These are phyloP conservation scores for Collybia mongolica DNA, from an alignment of 768 basidiomycete species.

Conservation along the genomic window DNA sequence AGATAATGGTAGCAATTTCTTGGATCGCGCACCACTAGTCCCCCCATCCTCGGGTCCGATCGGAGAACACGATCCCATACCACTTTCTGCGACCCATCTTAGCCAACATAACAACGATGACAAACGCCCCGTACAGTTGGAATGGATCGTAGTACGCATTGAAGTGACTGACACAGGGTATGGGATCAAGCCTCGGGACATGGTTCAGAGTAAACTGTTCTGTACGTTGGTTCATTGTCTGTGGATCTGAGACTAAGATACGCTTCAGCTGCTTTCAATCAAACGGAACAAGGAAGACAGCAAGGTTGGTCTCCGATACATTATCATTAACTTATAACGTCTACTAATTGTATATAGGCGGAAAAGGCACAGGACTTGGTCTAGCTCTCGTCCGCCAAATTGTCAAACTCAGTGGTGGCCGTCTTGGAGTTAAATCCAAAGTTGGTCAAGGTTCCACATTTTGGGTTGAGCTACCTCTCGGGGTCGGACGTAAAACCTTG, in stretches of 20 bases:
- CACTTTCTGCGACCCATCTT: constrained; percentile 38
- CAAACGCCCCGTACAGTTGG: constrained; percentile 38
- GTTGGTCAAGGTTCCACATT: constrained; percentile 77
- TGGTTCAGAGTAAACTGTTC: constrained; percentile 69
- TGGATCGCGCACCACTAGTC: constrained; percentile 7
- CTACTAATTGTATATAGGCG: constrained; percentile 30
- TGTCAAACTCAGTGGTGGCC: constrained; percentile 71
- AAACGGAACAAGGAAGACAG: constrained; percentile 72
- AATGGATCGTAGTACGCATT: constrained; percentile 78
- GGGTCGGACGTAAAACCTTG: constrained; percentile 59
- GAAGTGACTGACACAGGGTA: constrained; percentile 77
- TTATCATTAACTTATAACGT: background rate
- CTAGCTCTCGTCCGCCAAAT: constrained; percentile 78
- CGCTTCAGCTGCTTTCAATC: constrained; percentile 65
- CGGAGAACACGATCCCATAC: constrained; percentile 26
- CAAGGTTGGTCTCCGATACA: constrained; percentile 40
- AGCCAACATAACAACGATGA: constrained; percentile 50
- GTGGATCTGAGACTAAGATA: background rate
- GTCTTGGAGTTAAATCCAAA: constrained; percentile 68
- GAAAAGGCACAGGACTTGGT: constrained; percentile 73
- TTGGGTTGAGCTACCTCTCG: constrained; percentile 85
- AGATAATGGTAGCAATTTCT: background rate
- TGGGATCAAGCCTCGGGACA: constrained; percentile 54
- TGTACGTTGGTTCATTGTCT: constrained; percentile 39
- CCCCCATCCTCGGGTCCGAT: constrained; percentile 6